phyloP scores from a whole-genome alignment of 768 basidiomycete species.

The Collybia sordida region DNA sequence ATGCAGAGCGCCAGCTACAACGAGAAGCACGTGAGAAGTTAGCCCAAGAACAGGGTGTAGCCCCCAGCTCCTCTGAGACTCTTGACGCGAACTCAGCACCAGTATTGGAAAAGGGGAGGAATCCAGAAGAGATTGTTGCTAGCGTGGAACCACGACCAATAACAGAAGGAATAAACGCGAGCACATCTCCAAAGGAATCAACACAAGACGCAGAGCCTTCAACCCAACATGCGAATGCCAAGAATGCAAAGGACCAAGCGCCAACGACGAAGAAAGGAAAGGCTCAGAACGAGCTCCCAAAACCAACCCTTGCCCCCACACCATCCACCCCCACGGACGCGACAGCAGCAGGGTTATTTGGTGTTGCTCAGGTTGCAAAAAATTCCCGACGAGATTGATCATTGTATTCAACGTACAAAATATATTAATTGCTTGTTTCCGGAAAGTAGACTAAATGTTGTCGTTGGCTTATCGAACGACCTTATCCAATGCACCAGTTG shows the following conservation, averaged over 20 bases:
- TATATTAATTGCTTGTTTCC: too few relatives aligned
- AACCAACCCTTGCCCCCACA: neutral
- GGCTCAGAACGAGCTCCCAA: neutral
- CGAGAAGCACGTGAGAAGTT: neutral
- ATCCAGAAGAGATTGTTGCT: too few relatives aligned
- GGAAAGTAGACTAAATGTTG: neutral
- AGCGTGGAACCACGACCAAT: too few relatives aligned
- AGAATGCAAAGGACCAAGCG: neutral
- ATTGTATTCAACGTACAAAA: neutral
- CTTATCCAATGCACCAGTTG: neutral
- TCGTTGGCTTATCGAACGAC: neutral
- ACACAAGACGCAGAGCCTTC: too few relatives aligned
- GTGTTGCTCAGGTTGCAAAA: constrained; percentile 1
- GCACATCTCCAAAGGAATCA: too few relatives aligned
- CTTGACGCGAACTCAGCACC: too few relatives aligned
- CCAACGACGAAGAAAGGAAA: neutral
- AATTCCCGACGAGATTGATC: neutral
- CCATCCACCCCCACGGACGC: constrained; percentile 14
- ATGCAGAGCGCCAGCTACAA: constrained; percentile 13
- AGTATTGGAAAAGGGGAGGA: too few relatives aligned
- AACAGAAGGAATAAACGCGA: too few relatives aligned
- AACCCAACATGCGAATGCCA: too few relatives aligned
- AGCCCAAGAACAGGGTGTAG: neutral
- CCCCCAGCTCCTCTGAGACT: too few relatives aligned
- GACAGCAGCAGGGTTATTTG: constrained; percentile 23